Evolutionary conservation across 257 asterid species (phyloP).

Genomic region (Pogostemon cablin): DNA sequence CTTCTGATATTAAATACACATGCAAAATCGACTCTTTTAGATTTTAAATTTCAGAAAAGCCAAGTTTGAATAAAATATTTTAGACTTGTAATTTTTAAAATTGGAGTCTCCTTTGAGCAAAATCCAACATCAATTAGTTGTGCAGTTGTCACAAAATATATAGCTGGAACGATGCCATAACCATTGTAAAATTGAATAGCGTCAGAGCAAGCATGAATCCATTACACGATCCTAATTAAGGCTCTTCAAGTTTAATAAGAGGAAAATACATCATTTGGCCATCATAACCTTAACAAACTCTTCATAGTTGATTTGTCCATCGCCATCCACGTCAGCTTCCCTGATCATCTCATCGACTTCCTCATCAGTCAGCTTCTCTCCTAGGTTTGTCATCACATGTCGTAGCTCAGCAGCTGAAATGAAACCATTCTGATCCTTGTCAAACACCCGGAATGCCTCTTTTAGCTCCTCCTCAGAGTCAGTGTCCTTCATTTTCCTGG

Average conservation of each 20-base stretch:
- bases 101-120: too few species aligned
- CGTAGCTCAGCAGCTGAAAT: conserved; percentile 67
- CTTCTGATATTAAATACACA: too few species aligned
- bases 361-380: conserved; percentile 67
- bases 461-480: conserved; percentile 74
- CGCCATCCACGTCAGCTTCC: conserved; percentile 69
- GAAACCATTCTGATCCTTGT: conserved; percentile 66
- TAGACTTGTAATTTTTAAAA: too few species aligned
- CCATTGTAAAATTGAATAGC: conserved; percentile 25
- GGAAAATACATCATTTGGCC: conserved; percentile 50
- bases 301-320: conserved; percentile 65
- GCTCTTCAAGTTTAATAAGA: conserved; percentile 16
- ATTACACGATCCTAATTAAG: conserved; percentile 17
- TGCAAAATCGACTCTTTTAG: too few species aligned
- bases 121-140: background rate
- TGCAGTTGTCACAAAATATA: conserved; percentile 23
- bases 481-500: conserved; percentile 68
- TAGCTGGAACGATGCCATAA: conserved; percentile 12
- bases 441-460: conserved; percentile 68
- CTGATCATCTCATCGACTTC: conserved; percentile 67
- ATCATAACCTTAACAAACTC: conserved; percentile 70
- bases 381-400: conserved; percentile 68
- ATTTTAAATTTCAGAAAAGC: too few species aligned
- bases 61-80: too few species aligned
- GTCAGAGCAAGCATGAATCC: conserved; percentile 13